Base-by-base conservation (phyloP, 352 stramenopile genomes). In the Phytopythium litorale region DNA sequence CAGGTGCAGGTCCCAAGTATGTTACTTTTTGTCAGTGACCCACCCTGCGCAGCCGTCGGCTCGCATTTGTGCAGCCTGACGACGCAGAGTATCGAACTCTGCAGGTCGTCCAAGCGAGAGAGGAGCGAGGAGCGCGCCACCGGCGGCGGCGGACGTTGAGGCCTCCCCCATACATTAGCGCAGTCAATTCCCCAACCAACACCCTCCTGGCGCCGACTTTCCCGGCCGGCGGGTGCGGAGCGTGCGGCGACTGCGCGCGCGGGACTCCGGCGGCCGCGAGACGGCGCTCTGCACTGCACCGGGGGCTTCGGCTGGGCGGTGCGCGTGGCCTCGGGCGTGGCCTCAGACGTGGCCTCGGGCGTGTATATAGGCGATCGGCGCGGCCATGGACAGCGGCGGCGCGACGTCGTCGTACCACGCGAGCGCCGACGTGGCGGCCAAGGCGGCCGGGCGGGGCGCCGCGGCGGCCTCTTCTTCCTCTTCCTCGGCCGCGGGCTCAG, bases 341-440 rank as follows among this genome's bases (percentile, higher is more conserved):
- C 4, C 43, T 18, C 46, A 25, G 13, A 25, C 46, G 23, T 16
- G 46, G 12, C 4, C 12, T n/a, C 11, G 5, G 9, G 46, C 46
- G 46, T 53, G 46, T 53, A 53, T 13, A 53, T 53, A 53, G 25
- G 12, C 46, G 46, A 35, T 0, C 15, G 46, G 13, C 30, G 50
- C 50, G 54, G 9, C 18, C 19, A 63, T 63, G 58, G 58, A 63
- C 21, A 56, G 48, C 58, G 16, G 32, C n/a, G 60, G 60, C 57
- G 70, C 60, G 30, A 56, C 57, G 32, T 56, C 57, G 0, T 63
- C 57, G 66, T 75, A 68, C 57, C 63, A 74, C 46, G 52, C 64
- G 33, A 60, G 72, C 46, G 25, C 56, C 40, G 67, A 80, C 30
- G 18, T 59, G 16, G n/a, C 50, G 25, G 42, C 19, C 23, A 53